Evolutionary conservation across 805 yeast genomes (phyloP).

Genomic region (Barnettozyma populi): DNA sequence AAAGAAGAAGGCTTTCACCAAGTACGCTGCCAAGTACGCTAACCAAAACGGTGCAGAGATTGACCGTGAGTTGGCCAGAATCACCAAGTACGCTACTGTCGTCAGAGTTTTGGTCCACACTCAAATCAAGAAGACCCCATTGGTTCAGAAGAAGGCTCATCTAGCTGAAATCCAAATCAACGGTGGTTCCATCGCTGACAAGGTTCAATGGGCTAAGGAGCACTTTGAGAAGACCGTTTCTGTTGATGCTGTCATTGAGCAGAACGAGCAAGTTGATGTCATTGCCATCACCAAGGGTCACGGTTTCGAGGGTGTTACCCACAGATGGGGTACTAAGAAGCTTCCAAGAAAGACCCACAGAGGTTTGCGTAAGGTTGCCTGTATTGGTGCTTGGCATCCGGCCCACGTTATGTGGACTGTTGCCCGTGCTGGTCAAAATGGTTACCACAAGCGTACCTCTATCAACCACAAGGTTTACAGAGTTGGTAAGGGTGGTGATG

Average conservation of each 20-base stretch:
- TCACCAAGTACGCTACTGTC: slow-evolving; percentile 95
- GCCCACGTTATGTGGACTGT: slow-evolving; percentile 99
- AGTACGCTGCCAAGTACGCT: slow-evolving; percentile 98
- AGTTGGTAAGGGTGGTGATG: slow-evolving; percentile 95
- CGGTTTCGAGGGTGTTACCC: slow-evolving; percentile 99
- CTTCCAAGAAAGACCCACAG: slow-evolving; percentile 99
- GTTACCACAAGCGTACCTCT: slow-evolving; percentile 99
- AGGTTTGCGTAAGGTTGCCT: slow-evolving; percentile 99
- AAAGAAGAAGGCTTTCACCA: slow-evolving; percentile 99
- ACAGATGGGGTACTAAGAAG: slow-evolving; percentile 99
- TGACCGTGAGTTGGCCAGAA: slow-evolving; percentile 97
- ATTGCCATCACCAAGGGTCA: slow-evolving; percentile 99
- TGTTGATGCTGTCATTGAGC: slow-evolving; percentile 94
- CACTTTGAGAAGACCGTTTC: slow-evolving; percentile 99
- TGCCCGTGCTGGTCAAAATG: slow-evolving; percentile 99
- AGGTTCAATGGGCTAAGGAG: slow-evolving; percentile 97
- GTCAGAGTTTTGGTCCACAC: slow-evolving; percentile 99
- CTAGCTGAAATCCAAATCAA: slow-evolving; percentile 98
- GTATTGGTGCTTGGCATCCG: slow-evolving; percentile 99
- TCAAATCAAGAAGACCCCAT: slow-evolving; percentile 98
- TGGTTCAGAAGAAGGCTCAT: slow-evolving; percentile 99
- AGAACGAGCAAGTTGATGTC: slow-evolving; percentile 97
- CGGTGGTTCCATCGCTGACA: slow-evolving; percentile 98
- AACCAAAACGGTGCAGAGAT: slow-evolving; percentile 79
- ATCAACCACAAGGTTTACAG: slow-evolving; percentile 99